Evolutionary conservation across 176 grass and related monocot species (phyloP).

Genomic region (Zoysia japonica): DNA sequence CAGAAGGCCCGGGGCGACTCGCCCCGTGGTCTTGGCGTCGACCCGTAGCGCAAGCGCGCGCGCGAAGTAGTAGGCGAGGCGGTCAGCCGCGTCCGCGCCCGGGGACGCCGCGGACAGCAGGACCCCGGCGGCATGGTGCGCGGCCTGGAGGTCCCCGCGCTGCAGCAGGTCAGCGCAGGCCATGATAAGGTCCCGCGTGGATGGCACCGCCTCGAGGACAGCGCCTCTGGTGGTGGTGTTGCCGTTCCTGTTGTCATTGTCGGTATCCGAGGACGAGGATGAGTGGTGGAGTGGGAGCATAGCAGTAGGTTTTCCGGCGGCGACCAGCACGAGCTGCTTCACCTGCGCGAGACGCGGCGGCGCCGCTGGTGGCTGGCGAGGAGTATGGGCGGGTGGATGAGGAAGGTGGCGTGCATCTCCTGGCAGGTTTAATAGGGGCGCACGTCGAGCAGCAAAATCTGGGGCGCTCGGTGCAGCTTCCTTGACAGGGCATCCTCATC

Average conservation of each 20-base stretch:
- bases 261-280: background rate
- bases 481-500: slow-evolving; percentile 95
- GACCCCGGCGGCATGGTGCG: slow-evolving; percentile 51
- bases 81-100: slow-evolving; percentile 67
- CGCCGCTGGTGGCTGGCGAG: slow-evolving; percentile 5
- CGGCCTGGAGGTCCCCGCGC: slow-evolving; percentile 56
- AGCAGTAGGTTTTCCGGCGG: background rate
- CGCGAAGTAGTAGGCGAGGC: slow-evolving; percentile 81
- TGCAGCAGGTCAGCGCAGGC: slow-evolving; percentile 74
- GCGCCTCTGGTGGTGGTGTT: too few species aligned
- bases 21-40: slow-evolving; percentile 21
- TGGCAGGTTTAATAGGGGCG: too few species aligned
- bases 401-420: too few species aligned
- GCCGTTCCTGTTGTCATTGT: too few species aligned
- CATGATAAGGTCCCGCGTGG: slow-evolving; percentile 64
- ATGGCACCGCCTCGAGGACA: background rate
- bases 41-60: slow-evolving; percentile 61
- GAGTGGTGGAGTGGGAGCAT: too few species aligned
- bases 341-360: slow-evolving; percentile 5
- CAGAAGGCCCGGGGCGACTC: background rate
- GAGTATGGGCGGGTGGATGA: background rate
- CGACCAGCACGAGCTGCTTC: background rate
- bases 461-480: slow-evolving; percentile 64
- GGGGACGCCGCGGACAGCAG: slow-evolving; percentile 60
- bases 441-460: too few species aligned